Evolutionary conservation across 352 stramenopile species (phyloP), one percentile per base, ranked within the genome.

Genomic region (Phytophthora sansomeana): DNA sequence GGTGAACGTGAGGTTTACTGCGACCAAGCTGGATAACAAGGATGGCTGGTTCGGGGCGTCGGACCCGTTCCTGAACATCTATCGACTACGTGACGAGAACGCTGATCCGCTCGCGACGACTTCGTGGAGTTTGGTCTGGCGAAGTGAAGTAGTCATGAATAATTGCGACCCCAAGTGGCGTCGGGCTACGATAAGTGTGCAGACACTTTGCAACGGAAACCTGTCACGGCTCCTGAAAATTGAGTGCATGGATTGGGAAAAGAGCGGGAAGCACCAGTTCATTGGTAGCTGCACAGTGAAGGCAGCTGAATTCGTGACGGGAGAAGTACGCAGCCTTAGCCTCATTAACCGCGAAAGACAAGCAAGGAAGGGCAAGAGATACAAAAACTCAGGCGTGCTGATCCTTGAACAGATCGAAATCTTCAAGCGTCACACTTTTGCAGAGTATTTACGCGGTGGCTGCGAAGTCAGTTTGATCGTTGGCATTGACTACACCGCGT

Each of bases 401-500:
- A 51, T 81, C 10, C 54, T 93, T 16, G 59, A 89, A n/a, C 70
- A 79, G 32, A 69, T 87, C 14, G 80, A 91, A 51, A 74, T 64
- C 26, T 90, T 89, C 57, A 89, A 90, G 52, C 49, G 83, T 30
- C 77, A 87, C 42, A 93, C 84, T 4, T 93, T 93, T 46, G 82
- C 80, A 11, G 84, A 93, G 58, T 93, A 77, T 56, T 57, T 93
- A 9, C 81, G 82, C 11, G 84, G 84, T 14, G 84, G 84, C 7
- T 90, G 78, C 16, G 82, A 93, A 62, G 74, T 93, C 47, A 93
- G 87, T 41, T 59, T 96, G 32, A 87, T 96, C 11, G 68, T 92
- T 33, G 89, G 85, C 7, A 87, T 96, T 47, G 89, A 96, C 58
- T 95, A 90, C 67, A 93, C 83, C n/a, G 83, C 77, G 5, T 92